Evolutionary conservation across 2,329 filamentous ascomycete species (phyloP).

Genomic region (Lachnellula cervina): DNA sequence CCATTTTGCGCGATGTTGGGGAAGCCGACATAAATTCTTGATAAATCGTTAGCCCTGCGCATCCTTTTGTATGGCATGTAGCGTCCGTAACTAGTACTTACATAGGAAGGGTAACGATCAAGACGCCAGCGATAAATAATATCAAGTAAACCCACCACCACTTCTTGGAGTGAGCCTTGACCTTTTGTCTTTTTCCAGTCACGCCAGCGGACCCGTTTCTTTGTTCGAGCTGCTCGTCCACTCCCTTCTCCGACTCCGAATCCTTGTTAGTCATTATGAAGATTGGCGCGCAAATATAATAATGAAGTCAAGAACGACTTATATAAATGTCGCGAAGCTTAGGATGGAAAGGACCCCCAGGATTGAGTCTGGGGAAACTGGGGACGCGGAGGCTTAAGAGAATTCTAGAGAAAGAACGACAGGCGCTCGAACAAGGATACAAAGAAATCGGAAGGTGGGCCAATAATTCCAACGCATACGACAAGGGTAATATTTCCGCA

Average conservation of each 20-base stretch:
- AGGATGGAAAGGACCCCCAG: background rate
- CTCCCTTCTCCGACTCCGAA: slow-evolving; percentile 6
- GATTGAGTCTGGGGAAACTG: background rate
- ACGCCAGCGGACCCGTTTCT: slow-evolving; percentile 1
- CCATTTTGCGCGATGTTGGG: slow-evolving; percentile 52
- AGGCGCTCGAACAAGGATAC: background rate
- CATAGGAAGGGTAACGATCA: slow-evolving; percentile 53
- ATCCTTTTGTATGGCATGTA: background rate
- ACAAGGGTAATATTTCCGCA: slow-evolving; percentile 18
- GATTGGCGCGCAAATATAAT: background rate
- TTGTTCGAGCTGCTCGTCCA: slow-evolving; percentile 14
- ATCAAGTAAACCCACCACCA: slow-evolving; percentile 53
- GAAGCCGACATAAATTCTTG: slow-evolving; percentile 53
- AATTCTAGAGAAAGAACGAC: background rate
- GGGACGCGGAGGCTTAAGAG: background rate
- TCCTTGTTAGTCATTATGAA: background rate
- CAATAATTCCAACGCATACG: slow-evolving; percentile 8
- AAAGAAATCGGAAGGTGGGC: slow-evolving; percentile 3
- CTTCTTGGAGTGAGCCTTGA: slow-evolving; percentile 31
- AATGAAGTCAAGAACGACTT: background rate
- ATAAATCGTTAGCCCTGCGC: background rate
- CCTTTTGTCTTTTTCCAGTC: slow-evolving; percentile 16
- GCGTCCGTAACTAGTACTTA: slow-evolving; percentile 34
- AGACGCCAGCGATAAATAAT: slow-evolving; percentile 43
- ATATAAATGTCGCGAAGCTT: background rate